A percentile compares a stretch with the other conserved stretches of the same genome.
These are phyloP conservation scores for Neopestalotiopsis sp. DNA, from an alignment of 2,329 filamentous ascomycete species.

Conservation along the genomic window DNA sequence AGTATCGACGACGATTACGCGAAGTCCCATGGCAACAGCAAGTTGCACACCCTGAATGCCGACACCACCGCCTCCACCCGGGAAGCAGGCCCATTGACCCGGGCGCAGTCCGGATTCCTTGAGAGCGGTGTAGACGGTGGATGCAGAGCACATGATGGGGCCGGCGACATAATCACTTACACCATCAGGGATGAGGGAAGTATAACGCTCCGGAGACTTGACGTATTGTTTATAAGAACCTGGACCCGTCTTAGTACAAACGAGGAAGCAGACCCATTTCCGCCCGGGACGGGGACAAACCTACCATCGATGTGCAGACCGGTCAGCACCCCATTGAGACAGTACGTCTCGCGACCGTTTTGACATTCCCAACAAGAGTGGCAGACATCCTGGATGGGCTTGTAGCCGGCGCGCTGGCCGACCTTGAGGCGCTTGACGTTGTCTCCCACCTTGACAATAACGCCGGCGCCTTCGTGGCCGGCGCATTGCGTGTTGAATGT, in stretches of 20 bases:
- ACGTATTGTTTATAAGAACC: constrained; percentile 66
- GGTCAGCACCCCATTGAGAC: constrained; percentile 24
- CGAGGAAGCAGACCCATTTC: too few relatives aligned
- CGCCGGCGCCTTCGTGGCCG: constrained; percentile 46
- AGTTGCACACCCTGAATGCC: constrained; percentile 63
- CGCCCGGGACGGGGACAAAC: not conserved
- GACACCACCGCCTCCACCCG: constrained; percentile 59
- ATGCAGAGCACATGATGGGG: constrained; percentile 64
- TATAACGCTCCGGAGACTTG: constrained; percentile 57
- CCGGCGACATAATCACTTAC: constrained; percentile 57
- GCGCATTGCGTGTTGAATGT: constrained; percentile 21
- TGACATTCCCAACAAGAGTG: constrained; percentile 41
- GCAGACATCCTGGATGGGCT: constrained; percentile 37
- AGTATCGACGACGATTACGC: constrained; percentile 59
- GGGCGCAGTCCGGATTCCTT: constrained; percentile 53
- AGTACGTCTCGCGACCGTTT: constrained; percentile 39
- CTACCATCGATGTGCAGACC: constrained; percentile 21
- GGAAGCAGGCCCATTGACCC: constrained; percentile 60
- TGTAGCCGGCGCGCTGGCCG: constrained; percentile 45
- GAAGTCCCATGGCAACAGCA: constrained; percentile 59
- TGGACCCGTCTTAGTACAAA: constrained; percentile 12
- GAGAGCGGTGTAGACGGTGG: constrained; percentile 62
- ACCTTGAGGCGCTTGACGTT: constrained; percentile 35
- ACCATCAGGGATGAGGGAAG: constrained; percentile 53
- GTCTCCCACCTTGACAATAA: constrained; percentile 39